Base-by-base conservation (phyloP, 257 asterid genomes). In the Solanum chilense region DNA sequence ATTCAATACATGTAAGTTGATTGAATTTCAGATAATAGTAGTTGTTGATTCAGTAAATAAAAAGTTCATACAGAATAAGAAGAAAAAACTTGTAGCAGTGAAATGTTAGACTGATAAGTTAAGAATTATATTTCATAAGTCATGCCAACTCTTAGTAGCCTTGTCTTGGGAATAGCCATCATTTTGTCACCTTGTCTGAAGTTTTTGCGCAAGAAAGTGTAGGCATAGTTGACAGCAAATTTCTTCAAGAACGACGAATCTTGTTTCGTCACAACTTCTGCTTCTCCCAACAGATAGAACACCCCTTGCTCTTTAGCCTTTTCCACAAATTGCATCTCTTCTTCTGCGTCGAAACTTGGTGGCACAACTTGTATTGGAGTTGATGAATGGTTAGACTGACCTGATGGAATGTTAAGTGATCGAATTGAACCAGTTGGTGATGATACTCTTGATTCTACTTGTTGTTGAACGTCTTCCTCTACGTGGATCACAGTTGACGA, bases 121-220 rank as follows among this genome's bases (percentile, higher is more conserved):
- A 47, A 47, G 14, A 49, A 45, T 90, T 87, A 93, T 23, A 95
- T 73, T 84, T 95, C 96, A 37, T 92, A 95, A 1, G 93, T 92
- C 96, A 95, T 95, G 58, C 98, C 98, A 56, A 95, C 96, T 77
- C 92, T 92, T 10, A 95, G 92, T 76, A 93, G 95, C 92, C 91
- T 91, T 6, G 89, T 89, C 60, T 89, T 70, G 2, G 98, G 98
- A 86, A 95, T 94, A 15, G 92, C 95, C 90, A 94, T 64, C 35
- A 83, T 14, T 73, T 92, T 93, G 77, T 91, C 94, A n/a, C 96
- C 95, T 82, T 94, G 88, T 41, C 98, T 93, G 88, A 91, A 93
- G 64, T 94, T 95, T 91, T 92, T 93, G 90, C 97, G 78, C 33
- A 94, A 86, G 68, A 94, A 93, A 88, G 82, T 66, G 58, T 94